phyloP scores from a whole-genome alignment of 352 stramenopile genomes.

The Globisporangium polare region DNA sequence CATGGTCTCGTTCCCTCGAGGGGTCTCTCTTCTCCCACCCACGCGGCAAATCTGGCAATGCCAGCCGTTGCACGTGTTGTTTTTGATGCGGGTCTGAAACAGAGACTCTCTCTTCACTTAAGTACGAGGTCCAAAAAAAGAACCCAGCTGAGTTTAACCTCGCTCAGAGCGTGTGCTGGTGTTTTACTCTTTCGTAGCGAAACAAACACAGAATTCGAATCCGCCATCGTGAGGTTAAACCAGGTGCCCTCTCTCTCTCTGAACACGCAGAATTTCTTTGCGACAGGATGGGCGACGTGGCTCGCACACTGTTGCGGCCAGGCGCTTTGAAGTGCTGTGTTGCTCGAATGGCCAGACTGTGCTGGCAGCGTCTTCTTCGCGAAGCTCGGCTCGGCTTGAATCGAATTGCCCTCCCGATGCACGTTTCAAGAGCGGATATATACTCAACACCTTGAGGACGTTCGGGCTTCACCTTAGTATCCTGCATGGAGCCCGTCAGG shows the following conservation, averaged over 20 bases:
- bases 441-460: too few species aligned
- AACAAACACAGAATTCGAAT: neutral
- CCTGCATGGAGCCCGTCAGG: too few species aligned
- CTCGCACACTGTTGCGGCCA: too few species aligned
- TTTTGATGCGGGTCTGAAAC: neutral
- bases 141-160: neutral
- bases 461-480: too few species aligned
- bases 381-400: too few species aligned
- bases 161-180: too few species aligned
- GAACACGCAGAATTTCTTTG: constrained; percentile 9
- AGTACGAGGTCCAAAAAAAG: constrained; percentile 16
- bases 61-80: constrained; percentile 2
- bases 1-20: constrained; percentile 19
- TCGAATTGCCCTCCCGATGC: too few species aligned
- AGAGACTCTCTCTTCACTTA: neutral
- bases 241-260: neutral
- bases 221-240: neutral
- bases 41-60: constrained; percentile 26
- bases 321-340: too few species aligned
- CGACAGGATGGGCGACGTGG: neutral
- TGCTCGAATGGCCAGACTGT: too few species aligned
- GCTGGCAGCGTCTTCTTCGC: too few species aligned
- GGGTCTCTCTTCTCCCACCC: neutral
- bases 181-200: neutral
- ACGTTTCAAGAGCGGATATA: too few species aligned